Conservation (phyloP, 768 basidiomycete species). For the Chlorophyllum brunneum region DNA sequence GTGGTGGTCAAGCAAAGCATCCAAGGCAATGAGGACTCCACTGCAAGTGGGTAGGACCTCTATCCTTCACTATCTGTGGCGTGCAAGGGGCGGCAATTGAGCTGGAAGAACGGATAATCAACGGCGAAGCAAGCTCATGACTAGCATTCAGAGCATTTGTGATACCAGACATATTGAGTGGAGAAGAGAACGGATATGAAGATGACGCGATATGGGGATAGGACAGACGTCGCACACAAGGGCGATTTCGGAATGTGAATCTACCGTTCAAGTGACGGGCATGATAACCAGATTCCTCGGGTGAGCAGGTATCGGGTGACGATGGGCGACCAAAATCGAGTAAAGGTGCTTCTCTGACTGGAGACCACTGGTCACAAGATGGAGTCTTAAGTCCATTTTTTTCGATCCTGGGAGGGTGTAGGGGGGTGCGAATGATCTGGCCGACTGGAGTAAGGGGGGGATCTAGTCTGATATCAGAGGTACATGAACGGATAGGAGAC, state of each 20-base stretch:
- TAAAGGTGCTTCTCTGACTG: not conserved
- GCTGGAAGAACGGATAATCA: slow-evolving; percentile 26
- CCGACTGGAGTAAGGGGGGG: not conserved
- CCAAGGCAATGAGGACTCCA: slow-evolving; percentile 1
- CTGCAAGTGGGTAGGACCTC: slow-evolving; percentile 9
- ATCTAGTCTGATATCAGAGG: not conserved
- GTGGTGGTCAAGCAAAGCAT: not conserved
- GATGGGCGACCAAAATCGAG: not conserved
- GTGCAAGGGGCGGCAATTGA: slow-evolving; percentile 17
- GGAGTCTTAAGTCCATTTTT: not conserved
- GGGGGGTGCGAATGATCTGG: not conserved
- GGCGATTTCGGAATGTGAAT: not conserved
- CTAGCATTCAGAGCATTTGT: not conserved
- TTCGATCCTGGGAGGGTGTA: not conserved
- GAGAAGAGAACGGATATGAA: not conserved
- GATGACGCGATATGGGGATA: not conserved
- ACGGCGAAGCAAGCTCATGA: slow-evolving; percentile 9
- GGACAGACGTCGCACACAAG: not conserved
- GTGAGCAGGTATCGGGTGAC: not conserved
- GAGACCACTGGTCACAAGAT: not conserved
- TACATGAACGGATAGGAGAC: not conserved
- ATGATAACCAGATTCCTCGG: not conserved
- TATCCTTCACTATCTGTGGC: slow-evolving; percentile 19
- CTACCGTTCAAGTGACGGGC: no score
- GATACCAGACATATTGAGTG: not conserved